phyloP scores from a whole-genome alignment of 257 asterid genomes.

The Misopates orontium region DNA sequence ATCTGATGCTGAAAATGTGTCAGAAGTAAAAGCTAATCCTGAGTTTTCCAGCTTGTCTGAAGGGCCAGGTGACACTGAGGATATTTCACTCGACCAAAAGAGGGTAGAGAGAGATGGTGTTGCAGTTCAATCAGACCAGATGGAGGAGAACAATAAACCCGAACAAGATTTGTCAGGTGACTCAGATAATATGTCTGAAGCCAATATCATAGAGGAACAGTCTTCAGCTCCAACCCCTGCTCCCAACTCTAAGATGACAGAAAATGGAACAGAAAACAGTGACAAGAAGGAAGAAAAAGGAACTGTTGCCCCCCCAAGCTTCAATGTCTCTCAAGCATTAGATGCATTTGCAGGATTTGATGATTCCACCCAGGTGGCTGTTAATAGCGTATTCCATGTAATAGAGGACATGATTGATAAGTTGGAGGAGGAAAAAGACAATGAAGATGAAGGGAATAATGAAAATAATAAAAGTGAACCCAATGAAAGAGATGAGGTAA shows the following conservation, averaged over 20 bases:
- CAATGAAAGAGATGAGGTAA: constrained; percentile 33
- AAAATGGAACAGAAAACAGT: constrained; percentile 12
- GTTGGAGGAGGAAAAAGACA: constrained; percentile 55
- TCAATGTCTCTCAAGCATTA: constrained; percentile 80
- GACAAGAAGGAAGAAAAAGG: constrained; percentile 22
- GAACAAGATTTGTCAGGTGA: constrained; percentile 38
- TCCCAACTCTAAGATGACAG: constrained; percentile 43
- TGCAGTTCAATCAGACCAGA: constrained; percentile 30
- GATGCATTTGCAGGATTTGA: constrained; percentile 80
- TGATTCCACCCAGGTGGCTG: constrained; percentile 96
- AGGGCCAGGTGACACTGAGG: constrained; percentile 45
- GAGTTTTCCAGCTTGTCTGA: constrained; percentile 38
- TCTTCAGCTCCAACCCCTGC: constrained; percentile 42
- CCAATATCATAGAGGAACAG: constrained; percentile 41
- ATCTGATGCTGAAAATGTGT: constrained; percentile 41
- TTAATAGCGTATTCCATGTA: constrained; percentile 78
- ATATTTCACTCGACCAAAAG: constrained; percentile 33
- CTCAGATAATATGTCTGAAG: constrained; percentile 35
- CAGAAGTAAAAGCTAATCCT: constrained; percentile 42
- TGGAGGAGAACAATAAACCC: constrained; percentile 25
- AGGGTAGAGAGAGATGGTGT: constrained; percentile 39
- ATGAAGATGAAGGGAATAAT: constrained; percentile 38
- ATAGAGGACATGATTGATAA: constrained; percentile 83
- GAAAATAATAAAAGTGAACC: constrained; percentile 29
- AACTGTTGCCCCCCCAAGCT: constrained; percentile 47